These are phyloP conservation scores for Dalechampia spathulata DNA, from an alignment of 441 rosid species.

Conservation along the genomic window DNA sequence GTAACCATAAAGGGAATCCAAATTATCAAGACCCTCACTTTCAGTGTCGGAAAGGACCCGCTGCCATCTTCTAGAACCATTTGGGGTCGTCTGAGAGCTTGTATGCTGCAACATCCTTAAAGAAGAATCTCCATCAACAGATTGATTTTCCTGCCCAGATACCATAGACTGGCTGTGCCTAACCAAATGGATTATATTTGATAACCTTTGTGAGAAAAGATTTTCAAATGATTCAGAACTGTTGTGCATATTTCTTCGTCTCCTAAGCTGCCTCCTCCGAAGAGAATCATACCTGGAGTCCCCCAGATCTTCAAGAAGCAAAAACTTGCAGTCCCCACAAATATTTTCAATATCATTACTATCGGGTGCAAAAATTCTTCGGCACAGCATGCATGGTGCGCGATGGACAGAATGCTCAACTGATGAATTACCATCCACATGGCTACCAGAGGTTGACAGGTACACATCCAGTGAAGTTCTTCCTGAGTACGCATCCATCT, in stretches of 20 bases:
- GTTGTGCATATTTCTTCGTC: constrained; percentile 44
- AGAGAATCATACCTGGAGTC: constrained; percentile 34
- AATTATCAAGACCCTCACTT: constrained; percentile 60
- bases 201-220: constrained; percentile 49
- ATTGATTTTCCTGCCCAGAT: constrained; percentile 35
- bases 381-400: constrained; percentile 51
- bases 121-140: constrained; percentile 31
- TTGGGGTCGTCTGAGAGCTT: constrained; percentile 53
- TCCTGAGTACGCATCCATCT: constrained; percentile 39
- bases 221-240: constrained; percentile 63
- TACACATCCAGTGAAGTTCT: constrained; percentile 15
- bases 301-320: constrained; percentile 63
- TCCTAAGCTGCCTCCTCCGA: constrained; percentile 33
- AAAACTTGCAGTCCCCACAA: constrained; percentile 81
- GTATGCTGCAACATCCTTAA: constrained; percentile 30
- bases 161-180: constrained; percentile 47
- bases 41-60: constrained; percentile 60
- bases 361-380: constrained; percentile 40
- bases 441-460: constrained; percentile 11
- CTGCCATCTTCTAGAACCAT: constrained; percentile 61
- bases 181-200: constrained; percentile 41
- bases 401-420: constrained; percentile 28
- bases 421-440: constrained; percentile 17
- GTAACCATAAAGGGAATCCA: constrained; percentile 51
- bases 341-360: constrained; percentile 42